Base-by-base conservation (phyloP, 164 flowering plant genomes). In the Annona squamosa region DNA sequence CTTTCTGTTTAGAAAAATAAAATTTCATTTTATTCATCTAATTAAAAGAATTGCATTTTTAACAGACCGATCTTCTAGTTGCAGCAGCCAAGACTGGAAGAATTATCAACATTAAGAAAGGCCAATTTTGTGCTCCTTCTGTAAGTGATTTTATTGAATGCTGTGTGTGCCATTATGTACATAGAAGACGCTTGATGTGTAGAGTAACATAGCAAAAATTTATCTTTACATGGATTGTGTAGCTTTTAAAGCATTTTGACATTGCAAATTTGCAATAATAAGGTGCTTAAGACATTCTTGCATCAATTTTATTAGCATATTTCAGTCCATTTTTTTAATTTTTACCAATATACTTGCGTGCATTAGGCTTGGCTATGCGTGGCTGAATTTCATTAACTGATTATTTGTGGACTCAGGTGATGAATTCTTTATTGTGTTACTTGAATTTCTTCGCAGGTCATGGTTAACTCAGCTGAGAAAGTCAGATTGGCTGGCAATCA, bases 81-180 rank as follows among this genome's bases (percentile, higher is more conserved):
- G 94, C 97, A 71, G 99, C 97, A 76, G 98, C 99, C 65, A 87
- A 90, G 81, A 95, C 99, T 68, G 99, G 99, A 63, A 93, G 83
- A 81, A 91, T 95, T 73, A 79, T 95, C 79, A 95, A 95, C 71
- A 90, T 93, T 13, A 95, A 95, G 84, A 95, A 95, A 78, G 99
- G 99, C 73, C 99, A 95, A 74, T 93, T 95, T 72, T 95, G 97
- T 85, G 93, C 99, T 78, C 82, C 97, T 73, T 87, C 99, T 63
- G 98, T 94, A 77, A 89, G 94, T 84, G 56, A 61, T 68, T 48
- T 65, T 12, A 65, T 42, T 17, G 18, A 41, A 45, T 48, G 52
- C 9, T 46, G n/a, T 5, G 3, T 48, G 48, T 9, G 4, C 48
- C 18, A 69, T n/a, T 26, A 26, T 26, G 37, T 26, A 48, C 46